Conservation (phyloP, 371 early-diverging fungal species). For the Phascolomyces articulosus region DNA sequence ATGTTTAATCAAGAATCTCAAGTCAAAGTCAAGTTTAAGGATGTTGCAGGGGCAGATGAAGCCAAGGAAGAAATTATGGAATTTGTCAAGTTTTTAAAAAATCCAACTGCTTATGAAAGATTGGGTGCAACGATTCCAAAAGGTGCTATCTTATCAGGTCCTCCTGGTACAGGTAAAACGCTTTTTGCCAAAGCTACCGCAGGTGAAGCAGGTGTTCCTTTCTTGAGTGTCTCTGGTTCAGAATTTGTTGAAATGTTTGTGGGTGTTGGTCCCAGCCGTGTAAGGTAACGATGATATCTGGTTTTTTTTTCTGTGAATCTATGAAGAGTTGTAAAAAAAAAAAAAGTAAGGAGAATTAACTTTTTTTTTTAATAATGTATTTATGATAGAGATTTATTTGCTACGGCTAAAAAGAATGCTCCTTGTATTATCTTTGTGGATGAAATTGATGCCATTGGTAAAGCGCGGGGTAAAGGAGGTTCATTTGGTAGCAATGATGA, state of each 20-base stretch:
- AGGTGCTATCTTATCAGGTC: conserved; percentile 96
- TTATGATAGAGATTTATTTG: conserved; percentile 88
- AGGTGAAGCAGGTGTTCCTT: conserved; percentile 98
- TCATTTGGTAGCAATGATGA: conserved; percentile 97
- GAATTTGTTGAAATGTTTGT: conserved; percentile 99
- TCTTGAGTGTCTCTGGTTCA: conserved; percentile 97
- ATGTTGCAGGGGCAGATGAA: conserved; percentile 99
- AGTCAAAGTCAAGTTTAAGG: conserved; percentile 96
- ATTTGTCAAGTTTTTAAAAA: conserved; percentile 99
- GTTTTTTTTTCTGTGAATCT: too few species aligned
- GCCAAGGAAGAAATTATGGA: conserved; percentile 99
- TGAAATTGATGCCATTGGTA: conserved; percentile 99
- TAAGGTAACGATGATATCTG: too few species aligned
- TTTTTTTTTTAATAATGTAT: too few species aligned
- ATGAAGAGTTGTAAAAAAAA: too few species aligned
- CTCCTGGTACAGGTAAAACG: conserved; percentile 99
- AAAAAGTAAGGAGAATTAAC: too few species aligned
- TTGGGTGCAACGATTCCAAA: conserved; percentile 99
- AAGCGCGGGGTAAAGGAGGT: conserved; percentile 93
- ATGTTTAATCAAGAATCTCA: conserved; percentile 96
- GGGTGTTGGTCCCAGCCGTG: conserved; percentile 97
- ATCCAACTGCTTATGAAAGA: conserved; percentile 94
- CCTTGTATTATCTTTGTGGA: conserved; percentile 99
- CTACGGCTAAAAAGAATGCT: conserved; percentile 94
- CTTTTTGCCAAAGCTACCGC: conserved; percentile 99